These are phyloP conservation scores for Silene conica DNA, from an alignment of 148 eudicot species.

Conservation along the genomic window DNA sequence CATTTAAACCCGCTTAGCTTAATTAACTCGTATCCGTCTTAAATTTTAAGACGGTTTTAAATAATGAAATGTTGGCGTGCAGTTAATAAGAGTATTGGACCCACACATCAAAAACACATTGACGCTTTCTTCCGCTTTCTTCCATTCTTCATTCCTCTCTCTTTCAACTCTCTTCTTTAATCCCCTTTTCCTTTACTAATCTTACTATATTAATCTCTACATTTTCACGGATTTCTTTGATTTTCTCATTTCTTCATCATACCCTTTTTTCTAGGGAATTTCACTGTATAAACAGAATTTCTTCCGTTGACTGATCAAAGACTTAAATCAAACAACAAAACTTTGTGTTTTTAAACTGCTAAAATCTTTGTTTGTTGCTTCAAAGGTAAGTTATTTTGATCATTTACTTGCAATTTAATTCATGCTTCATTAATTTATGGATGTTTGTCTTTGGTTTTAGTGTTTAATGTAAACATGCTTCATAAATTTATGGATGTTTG, in stretches of 20 bases:
- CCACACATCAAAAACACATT: slow-evolving; percentile 7
- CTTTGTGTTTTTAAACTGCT: background rate
- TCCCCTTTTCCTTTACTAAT: background rate
- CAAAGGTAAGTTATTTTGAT: background rate
- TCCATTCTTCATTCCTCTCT: slow-evolving; percentile 20
- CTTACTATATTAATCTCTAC: background rate
- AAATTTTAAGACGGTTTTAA: too few species aligned
- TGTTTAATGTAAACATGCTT: background rate
- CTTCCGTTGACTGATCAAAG: slow-evolving; percentile 21
- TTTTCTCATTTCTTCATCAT: slow-evolving; percentile 1
- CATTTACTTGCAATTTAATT: background rate
- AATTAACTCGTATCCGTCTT: too few species aligned
- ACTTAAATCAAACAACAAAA: background rate
- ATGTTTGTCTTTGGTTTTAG: too few species aligned
- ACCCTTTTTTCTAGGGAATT: background rate
- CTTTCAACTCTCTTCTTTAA: background rate
- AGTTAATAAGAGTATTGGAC: slow-evolving; percentile 12
- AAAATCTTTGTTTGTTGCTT: slow-evolving; percentile 22
- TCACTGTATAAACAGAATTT: background rate
- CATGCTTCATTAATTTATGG: too few species aligned
- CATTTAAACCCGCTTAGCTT: too few species aligned
- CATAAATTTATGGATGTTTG: slow-evolving; percentile 23
- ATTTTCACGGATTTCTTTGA: background rate
- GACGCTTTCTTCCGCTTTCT: slow-evolving; percentile 18
- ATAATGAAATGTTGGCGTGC: background rate